Conservation (phyloP, 371 early-diverging fungal species). For the Mucor circinelloides region DNA sequence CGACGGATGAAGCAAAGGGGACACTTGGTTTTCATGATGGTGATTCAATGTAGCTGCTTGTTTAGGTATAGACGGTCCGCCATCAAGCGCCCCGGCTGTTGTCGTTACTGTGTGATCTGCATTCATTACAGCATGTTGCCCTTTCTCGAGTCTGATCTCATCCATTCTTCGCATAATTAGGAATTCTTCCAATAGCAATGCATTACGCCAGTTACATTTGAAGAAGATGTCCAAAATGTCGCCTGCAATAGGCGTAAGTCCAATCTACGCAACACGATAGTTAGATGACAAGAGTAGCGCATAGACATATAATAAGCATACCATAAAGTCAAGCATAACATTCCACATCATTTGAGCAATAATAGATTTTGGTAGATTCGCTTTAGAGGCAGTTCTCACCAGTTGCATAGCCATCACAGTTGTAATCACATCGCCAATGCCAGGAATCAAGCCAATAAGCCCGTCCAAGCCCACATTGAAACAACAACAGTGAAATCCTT, state of each 20-base stretch:
- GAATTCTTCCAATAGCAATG: conserved; percentile 46
- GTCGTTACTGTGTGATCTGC: not conserved
- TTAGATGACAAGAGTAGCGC: not conserved
- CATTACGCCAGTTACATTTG: conserved; percentile 54
- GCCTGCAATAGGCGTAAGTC: conserved; percentile 51
- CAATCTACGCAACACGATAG: conserved; percentile 24
- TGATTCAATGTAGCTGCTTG: not conserved
- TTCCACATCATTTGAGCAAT: conserved; percentile 48
- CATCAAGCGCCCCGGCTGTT: not conserved
- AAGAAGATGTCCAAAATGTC: conserved; percentile 54
- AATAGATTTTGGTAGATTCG: conserved; percentile 42
- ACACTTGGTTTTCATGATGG: not conserved
- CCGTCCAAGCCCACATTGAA: conserved; percentile 50
- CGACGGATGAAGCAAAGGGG: not conserved
- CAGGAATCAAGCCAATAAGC: conserved; percentile 51
- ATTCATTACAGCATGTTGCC: not conserved
- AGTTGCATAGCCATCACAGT: conserved; percentile 37
- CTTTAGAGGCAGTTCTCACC: conserved; percentile 33
- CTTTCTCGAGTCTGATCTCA: conserved; percentile 37
- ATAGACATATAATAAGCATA: conserved; percentile 6
- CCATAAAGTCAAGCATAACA: conserved; percentile 49
- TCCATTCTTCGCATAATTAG: conserved; percentile 43
- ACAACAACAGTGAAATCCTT: conserved; percentile 48
- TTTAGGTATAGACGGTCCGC: not conserved
- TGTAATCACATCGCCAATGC: conserved; percentile 48